Percentiles rank a stretch among this genome's conserved stretches.
These are phyloP conservation scores for Veloboletus limbatus DNA, from an alignment of 1,284 basidiomycete species.

Conservation along the genomic window DNA sequence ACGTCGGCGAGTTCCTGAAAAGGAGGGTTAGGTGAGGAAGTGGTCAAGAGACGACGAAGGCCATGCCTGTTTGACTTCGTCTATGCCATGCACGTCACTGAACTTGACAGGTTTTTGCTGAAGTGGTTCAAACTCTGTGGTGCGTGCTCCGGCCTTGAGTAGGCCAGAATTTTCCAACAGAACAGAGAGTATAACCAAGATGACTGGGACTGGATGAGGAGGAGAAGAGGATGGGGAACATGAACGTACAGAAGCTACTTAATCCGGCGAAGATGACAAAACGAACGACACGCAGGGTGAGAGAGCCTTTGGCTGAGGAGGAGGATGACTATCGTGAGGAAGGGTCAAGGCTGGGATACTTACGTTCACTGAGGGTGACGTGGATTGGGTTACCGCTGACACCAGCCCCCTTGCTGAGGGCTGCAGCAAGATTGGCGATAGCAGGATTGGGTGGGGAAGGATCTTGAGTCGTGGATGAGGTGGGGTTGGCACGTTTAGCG, in stretches of 20 bases:
- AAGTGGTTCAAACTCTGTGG: constrained; percentile 73
- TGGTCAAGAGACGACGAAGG: not conserved
- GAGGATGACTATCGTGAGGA: not conserved
- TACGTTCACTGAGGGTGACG: constrained; percentile 78
- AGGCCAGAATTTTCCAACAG: constrained; percentile 91
- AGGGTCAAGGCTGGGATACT: constrained; percentile 27
- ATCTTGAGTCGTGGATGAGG: constrained; percentile 18
- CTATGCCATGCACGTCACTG: constrained; percentile 90
- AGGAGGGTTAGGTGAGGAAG: constrained; percentile 1
- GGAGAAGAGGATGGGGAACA: not conserved
- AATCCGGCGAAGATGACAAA: constrained; percentile 54
- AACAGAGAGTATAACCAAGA: constrained; percentile 81
- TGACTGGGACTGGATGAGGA: constrained; percentile 44
- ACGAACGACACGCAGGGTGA: constrained; percentile 59
- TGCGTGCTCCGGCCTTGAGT: constrained; percentile 80
- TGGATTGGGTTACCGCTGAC: constrained; percentile 61
- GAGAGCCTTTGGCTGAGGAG: constrained; percentile 60
- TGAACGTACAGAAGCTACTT: constrained; percentile 51
- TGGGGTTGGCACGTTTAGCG: constrained; percentile 31
- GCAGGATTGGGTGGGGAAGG: constrained; percentile 34
- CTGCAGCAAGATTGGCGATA: constrained; percentile 42
- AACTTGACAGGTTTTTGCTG: constrained; percentile 84
- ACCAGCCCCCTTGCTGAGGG: constrained; percentile 42
- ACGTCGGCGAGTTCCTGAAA: constrained; percentile 89
- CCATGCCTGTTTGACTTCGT: constrained; percentile 84